phyloP scores from a whole-genome alignment of 306 rosid genomes.

The Fragaria ananassa region DNA sequence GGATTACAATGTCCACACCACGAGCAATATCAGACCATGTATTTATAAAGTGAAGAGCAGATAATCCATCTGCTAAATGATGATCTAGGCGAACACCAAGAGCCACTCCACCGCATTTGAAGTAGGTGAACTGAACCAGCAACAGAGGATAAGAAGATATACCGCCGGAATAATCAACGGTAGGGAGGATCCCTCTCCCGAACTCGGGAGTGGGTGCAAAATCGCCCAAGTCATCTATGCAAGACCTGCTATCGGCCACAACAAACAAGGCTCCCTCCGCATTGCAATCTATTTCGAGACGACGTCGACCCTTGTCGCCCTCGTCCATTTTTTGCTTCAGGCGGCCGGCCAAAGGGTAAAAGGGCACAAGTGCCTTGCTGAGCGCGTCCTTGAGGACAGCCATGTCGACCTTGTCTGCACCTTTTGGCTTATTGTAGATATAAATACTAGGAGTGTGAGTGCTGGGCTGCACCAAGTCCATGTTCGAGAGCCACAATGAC shows the following conservation, averaged over 20 bases:
- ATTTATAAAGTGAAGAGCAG: slow-evolving; percentile 32
- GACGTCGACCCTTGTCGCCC: slow-evolving; percentile 33
- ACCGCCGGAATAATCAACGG: slow-evolving; percentile 63
- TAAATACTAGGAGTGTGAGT: slow-evolving; percentile 77
- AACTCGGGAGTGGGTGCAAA: slow-evolving; percentile 77
- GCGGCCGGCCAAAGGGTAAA: slow-evolving; percentile 84
- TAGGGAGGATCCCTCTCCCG: slow-evolving; percentile 60
- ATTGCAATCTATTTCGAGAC: slow-evolving; percentile 70
- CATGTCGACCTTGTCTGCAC: slow-evolving; percentile 27
- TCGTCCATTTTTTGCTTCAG: slow-evolving; percentile 46
- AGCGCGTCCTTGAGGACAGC: slow-evolving; percentile 53
- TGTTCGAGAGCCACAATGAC: slow-evolving; percentile 70
- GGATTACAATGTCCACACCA: background rate
- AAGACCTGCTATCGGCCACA: slow-evolving; percentile 50
- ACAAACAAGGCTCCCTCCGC: slow-evolving; percentile 73
- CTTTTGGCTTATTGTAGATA: slow-evolving; percentile 46
- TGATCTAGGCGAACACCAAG: background rate
- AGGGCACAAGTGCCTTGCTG: slow-evolving; percentile 62
- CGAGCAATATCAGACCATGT: slow-evolving; percentile 45
- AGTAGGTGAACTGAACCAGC: slow-evolving; percentile 57
- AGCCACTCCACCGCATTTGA: slow-evolving; percentile 5
- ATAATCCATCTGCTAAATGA: background rate
- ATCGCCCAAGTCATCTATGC: slow-evolving; percentile 72
- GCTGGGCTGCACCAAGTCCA: slow-evolving; percentile 67
- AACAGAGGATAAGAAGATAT: slow-evolving; percentile 59